Evolutionary conservation across 192 early-diverging fungal species (phyloP).

Genomic region (Coemansia sp.): DNA sequence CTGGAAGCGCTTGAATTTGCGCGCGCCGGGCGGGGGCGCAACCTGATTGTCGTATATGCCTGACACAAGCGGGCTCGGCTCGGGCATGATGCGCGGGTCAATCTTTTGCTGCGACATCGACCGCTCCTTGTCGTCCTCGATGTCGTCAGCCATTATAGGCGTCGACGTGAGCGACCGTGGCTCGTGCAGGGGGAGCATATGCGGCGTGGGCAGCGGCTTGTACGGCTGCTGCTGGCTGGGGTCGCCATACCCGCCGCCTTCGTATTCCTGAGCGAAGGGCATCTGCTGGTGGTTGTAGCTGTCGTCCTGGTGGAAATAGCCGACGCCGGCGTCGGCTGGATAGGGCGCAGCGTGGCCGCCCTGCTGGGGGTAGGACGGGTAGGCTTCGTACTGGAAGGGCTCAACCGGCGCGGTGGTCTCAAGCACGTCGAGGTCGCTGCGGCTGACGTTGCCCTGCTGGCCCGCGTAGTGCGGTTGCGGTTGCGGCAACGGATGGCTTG

Average conservation of each 20-base stretch:
- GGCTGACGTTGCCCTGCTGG: constrained; percentile 30
- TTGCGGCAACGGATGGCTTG: constrained; percentile 17
- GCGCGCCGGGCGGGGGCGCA: constrained; percentile 49
- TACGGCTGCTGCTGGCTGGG: constrained; percentile 22
- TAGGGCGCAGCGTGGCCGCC: constrained; percentile 11
- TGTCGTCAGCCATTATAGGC: constrained; percentile 38
- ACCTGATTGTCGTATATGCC: constrained; percentile 46
- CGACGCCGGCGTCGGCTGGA: constrained; percentile 36
- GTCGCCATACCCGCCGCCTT: constrained; percentile 16
- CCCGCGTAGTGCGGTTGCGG: constrained; percentile 20
- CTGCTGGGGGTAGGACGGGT: constrained; percentile 21
- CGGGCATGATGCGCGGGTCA: constrained; percentile 54
- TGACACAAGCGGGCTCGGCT: constrained; percentile 32
- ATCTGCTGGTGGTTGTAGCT: constrained; percentile 28
- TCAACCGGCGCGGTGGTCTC: constrained; percentile 36
- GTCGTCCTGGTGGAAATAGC: constrained; percentile 46
- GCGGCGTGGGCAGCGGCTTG: constrained; percentile 50
- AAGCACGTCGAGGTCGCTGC: constrained; percentile 53
- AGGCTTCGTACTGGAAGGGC: constrained; percentile 34
- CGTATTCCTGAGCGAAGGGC: constrained; percentile 27
- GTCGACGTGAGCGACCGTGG: constrained; percentile 39
- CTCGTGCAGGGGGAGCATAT: constrained; percentile 42
- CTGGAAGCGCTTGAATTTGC: constrained; percentile 51
- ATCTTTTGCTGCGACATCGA: constrained; percentile 17
- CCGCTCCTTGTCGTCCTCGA: constrained; percentile 11